Base-by-base conservation (phyloP, 495 filamentous ascomycete genomes). In the Penicillium odoratum region DNA sequence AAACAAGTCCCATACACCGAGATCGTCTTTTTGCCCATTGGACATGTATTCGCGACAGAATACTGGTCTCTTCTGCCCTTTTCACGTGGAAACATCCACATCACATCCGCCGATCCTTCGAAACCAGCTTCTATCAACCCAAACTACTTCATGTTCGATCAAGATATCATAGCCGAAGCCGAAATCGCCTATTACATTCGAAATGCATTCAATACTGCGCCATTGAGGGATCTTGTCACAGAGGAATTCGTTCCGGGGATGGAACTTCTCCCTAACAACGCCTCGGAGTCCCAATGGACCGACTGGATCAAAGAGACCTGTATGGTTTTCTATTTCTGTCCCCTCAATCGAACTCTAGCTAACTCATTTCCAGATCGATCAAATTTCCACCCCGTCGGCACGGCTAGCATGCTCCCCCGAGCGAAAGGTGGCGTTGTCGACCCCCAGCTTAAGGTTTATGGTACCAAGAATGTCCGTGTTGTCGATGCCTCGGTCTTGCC, bases 401-500 rank as follows among this genome's bases (percentile, higher is more conserved):
- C 83, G 0, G 76, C 77, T 8, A 77, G 81, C 1, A 83, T 85
- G 84, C 60, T 85, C 60, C 82, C 82, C 26, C 65, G 68, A 16
- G 76, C 79, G 45, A 68, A 79, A 7, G 83, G 82, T 3, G 83
- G 83, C 1, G 79, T 81, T 13, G 72, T 75, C 2, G 68, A 78
- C 53, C 29, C 62, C 7, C 51, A 71, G 18, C 61, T 85, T 46
- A 66, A 59, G 48, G 79, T 84, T 0, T 81, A 83, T 61, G 82
- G 81, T 0, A 70, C 71, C 3, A 62, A 48, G 43, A 78, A 77
- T 53, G 56, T 86, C 16, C 70, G 82, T 5, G 72, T 84, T 1
- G 70, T 81, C 5, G 83, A 85, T 65, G 81, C 81, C 5, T 81
- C 79, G 21, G 67, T 87, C n/a, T 66, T 86, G 29, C 85, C 85